phyloP scores from a whole-genome alignment of 345 rosid genomes.

The Melastoma malabathricum region DNA sequence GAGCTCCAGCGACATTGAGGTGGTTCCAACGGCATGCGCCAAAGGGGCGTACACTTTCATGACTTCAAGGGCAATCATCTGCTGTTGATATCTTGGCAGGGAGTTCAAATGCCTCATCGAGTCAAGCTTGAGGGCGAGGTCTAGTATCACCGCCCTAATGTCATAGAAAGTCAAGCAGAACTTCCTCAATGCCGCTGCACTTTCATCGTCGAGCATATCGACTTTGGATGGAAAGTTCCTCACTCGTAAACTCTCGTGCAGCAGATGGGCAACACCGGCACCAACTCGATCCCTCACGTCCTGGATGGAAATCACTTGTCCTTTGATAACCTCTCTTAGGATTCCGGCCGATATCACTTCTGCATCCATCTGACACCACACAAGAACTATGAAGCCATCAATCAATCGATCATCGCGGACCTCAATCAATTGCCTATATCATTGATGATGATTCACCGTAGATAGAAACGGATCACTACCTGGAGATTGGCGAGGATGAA shows the following conservation, averaged over 20 bases:
- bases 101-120: conserved; percentile 74
- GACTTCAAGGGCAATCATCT: conserved; percentile 58
- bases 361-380: conserved; percentile 67
- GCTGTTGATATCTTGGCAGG: conserved; percentile 67
- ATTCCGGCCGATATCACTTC: conserved; percentile 93
- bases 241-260: conserved; percentile 71
- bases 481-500: conserved; percentile 79
- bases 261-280: conserved; percentile 65
- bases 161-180: conserved; percentile 86
- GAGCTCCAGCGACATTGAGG: conserved; percentile 56
- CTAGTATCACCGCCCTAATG: conserved; percentile 68
- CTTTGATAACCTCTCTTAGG: conserved; percentile 50
- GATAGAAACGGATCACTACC: conserved; percentile 18
- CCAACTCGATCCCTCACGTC: conserved; percentile 64
- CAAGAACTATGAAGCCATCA: conserved; percentile 1
- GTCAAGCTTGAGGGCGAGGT: conserved; percentile 70
- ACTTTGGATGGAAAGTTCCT: conserved; percentile 51
- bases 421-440: too few species aligned
- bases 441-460: background rate
- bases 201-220: conserved; percentile 62
- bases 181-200: conserved; percentile 61
- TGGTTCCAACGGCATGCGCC: conserved; percentile 73
- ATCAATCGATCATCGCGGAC: background rate
- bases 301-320: conserved; percentile 41
- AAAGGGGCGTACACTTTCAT: conserved; percentile 74